Evolutionary conservation across 2,329 filamentous ascomycete species (phyloP).

Genomic region (Apiospora hydei): DNA sequence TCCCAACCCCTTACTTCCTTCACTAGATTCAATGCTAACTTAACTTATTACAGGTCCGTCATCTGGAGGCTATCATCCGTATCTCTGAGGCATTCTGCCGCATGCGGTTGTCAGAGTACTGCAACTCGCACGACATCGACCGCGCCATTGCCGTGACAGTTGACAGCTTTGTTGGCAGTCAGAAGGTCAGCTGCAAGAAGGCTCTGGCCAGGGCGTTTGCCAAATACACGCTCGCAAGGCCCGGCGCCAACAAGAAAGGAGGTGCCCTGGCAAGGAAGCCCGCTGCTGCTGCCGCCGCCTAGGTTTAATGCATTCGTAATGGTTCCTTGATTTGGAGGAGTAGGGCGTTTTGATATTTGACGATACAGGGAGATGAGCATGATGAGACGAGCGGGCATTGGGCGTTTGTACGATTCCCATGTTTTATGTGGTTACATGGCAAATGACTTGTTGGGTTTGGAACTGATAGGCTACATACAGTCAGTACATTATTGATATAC

Average conservation of each 20-base stretch:
- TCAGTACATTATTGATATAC: constrained; percentile 11
- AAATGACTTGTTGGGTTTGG: constrained; percentile 11
- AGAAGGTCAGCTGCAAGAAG: constrained; percentile 98
- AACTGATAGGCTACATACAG: not conserved
- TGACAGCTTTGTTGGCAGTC: constrained; percentile 92
- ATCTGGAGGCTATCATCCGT: constrained; percentile 96
- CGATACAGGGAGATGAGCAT: constrained; percentile 18
- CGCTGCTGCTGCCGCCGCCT: not conserved
- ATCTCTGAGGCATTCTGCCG: constrained; percentile 94
- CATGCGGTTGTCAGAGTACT: constrained; percentile 98
- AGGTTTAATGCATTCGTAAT: not conserved
- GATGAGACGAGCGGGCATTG: constrained; percentile 16
- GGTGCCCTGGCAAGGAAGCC: constrained; percentile 26
- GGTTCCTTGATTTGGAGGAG: constrained; percentile 5
- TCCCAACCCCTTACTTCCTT: constrained; percentile 4
- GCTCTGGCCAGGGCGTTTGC: constrained; percentile 92
- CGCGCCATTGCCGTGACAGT: constrained; percentile 96
- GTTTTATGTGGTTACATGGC: constrained; percentile 12
- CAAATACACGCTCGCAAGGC: constrained; percentile 78
- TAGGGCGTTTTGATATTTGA: constrained; percentile 4
- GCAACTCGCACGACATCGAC: constrained; percentile 88
- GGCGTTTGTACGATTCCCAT: constrained; percentile 16
- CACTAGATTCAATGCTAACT: constrained; percentile 26
- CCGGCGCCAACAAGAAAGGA: constrained; percentile 44
- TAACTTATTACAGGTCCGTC: constrained; percentile 73